Evolutionary conservation across 345 rosid species (phyloP).

Genomic region (Rubroshorea leprosula): DNA sequence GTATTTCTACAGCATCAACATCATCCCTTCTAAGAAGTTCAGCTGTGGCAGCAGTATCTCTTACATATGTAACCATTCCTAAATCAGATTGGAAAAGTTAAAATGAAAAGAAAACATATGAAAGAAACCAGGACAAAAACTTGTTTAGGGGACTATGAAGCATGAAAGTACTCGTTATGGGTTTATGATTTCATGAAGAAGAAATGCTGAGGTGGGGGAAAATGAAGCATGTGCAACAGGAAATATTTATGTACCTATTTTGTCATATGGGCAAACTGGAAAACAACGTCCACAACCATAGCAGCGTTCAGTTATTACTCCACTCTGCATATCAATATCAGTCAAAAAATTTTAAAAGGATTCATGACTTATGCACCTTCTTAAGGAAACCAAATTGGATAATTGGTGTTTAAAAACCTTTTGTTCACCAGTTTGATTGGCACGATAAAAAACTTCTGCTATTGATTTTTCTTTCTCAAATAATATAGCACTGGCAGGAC

Average conservation of each 20-base stretch:
- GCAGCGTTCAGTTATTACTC: slow-evolving; percentile 53
- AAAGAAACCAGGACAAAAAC: background rate
- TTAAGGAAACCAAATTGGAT: slow-evolving; percentile 10
- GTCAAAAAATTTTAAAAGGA: no score
- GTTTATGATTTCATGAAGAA: background rate
- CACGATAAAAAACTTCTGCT: slow-evolving; percentile 8
- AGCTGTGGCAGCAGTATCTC: slow-evolving; percentile 47
- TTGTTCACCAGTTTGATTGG: slow-evolving; percentile 8
- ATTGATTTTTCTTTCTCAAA: slow-evolving; percentile 19
- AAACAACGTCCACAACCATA: slow-evolving; percentile 64
- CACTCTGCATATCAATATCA: slow-evolving; percentile 29
- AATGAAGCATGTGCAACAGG: background rate
- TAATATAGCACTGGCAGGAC: slow-evolving; percentile 58
- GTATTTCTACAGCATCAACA: slow-evolving; percentile 61
- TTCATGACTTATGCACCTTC: background rate
- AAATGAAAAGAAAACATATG: background rate
- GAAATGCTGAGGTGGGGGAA: background rate
- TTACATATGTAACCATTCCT: slow-evolving; percentile 39
- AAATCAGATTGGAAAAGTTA: slow-evolving; percentile 12
- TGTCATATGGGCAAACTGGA: slow-evolving; percentile 56
- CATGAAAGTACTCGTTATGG: background rate
- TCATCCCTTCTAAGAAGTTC: slow-evolving; percentile 36
- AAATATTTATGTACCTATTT: slow-evolving; percentile 33
- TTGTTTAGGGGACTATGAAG: background rate
- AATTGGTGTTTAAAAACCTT: slow-evolving; percentile 19